phyloP scores from a whole-genome alignment of 345 rosid genomes.

The Ricinus communis region DNA sequence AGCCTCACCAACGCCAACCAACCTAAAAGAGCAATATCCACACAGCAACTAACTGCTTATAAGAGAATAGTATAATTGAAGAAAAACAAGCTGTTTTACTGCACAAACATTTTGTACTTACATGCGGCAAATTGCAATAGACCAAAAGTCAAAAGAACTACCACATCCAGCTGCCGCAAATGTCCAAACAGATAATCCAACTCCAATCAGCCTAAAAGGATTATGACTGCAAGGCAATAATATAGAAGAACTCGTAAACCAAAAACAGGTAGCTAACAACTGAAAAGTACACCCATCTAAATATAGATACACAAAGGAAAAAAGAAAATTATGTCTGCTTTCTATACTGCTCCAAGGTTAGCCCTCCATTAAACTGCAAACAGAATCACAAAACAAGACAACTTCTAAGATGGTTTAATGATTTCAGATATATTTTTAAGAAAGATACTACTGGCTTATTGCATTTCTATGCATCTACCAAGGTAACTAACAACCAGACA shows the following conservation, averaged over 20 bases:
- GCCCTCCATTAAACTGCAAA: background rate
- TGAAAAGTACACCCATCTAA: background rate
- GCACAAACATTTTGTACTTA: constrained; percentile 8
- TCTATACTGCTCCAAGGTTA: background rate
- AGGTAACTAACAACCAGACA: background rate
- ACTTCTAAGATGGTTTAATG: background rate
- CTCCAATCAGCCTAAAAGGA: constrained; percentile 30
- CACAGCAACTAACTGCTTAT: background rate
- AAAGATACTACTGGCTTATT: background rate
- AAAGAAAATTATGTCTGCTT: background rate
- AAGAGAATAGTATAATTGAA: background rate
- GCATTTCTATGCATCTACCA: background rate
- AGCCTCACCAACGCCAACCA: constrained; percentile 98
- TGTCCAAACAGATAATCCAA: constrained; percentile 35
- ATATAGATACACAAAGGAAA: background rate
- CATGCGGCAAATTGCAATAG: constrained; percentile 30
- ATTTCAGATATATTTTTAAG: background rate
- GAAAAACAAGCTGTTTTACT: too few relatives aligned
- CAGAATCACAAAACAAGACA: background rate
- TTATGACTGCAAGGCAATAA: constrained; percentile 16
- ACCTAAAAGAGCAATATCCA: constrained; percentile 45
- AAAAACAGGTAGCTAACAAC: background rate
- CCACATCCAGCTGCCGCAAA: constrained; percentile 32
- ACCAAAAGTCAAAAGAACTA: constrained; percentile 28
- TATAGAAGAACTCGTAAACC: background rate